These are phyloP conservation scores for Coemansia sp. DNA, from an alignment of 192 early-diverging fungal genomes.

Conservation along the genomic window DNA sequence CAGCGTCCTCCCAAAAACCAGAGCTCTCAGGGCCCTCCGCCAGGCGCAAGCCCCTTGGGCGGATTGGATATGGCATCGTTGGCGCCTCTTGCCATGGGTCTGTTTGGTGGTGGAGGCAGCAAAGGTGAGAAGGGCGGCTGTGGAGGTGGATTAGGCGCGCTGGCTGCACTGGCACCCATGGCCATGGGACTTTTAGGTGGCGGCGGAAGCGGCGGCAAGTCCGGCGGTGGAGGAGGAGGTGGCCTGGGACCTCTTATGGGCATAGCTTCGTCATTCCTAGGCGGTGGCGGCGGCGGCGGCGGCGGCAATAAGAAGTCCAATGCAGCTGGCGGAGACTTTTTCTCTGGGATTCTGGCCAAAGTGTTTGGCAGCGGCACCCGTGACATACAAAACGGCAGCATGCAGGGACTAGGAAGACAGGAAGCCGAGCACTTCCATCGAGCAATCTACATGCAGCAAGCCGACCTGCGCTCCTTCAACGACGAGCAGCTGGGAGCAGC, in stretches of 20 bases:
- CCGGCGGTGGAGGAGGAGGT: constrained; percentile 25
- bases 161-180: constrained; percentile 40
- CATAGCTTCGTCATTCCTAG: constrained; percentile 47
- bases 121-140: constrained; percentile 12
- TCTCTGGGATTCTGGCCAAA: constrained; percentile 46
- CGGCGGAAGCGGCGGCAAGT: constrained; percentile 14
- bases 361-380: constrained; percentile 45
- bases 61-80: constrained; percentile 43
- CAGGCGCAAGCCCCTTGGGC: constrained; percentile 19
- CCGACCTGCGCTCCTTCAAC: neutral
- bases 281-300: constrained; percentile 19
- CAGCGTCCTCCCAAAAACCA: constrained; percentile 3
- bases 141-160: constrained; percentile 40
- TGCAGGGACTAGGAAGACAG: constrained; percentile 15
- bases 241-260: constrained; percentile 38
- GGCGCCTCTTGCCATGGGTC: constrained; percentile 25
- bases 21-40: constrained; percentile 3
- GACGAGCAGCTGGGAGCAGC: constrained; percentile 49
- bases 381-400: constrained; percentile 26
- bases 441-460: constrained; percentile 24
- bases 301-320: constrained; percentile 5
- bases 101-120: constrained; percentile 40
- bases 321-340: constrained; percentile 33
- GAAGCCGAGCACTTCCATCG: constrained; percentile 24
- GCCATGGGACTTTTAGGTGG: constrained; percentile 39